Evolutionary conservation across 805 yeast species (phyloP).

Genomic region (Candida insectalens): DNA sequence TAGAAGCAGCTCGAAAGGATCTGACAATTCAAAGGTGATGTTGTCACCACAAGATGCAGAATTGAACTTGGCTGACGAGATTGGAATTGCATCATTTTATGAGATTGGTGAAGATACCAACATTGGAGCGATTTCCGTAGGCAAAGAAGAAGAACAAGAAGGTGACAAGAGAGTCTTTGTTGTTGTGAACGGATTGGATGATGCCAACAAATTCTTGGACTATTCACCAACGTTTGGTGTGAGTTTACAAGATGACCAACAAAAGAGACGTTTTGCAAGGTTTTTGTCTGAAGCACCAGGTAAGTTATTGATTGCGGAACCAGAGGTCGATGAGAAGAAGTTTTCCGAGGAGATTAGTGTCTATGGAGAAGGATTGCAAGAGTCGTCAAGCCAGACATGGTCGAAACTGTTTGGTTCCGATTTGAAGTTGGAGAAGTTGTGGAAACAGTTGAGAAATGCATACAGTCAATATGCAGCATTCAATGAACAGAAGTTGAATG

Average conservation of each 20-base stretch:
- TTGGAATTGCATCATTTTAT: conserved; percentile 30
- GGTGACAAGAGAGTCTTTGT: conserved; percentile 21
- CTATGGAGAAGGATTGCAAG: too few relatives aligned
- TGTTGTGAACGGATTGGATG: conserved; percentile 32
- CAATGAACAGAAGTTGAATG: conserved; percentile 18
- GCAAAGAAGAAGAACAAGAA: conserved; percentile 7
- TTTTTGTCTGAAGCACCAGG: conserved; percentile 19
- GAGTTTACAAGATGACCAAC: conserved; percentile 13
- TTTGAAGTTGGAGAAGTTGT: conserved; percentile 25
- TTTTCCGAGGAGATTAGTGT: conserved; percentile 18
- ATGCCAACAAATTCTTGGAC: conserved; percentile 23
- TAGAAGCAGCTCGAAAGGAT: too few relatives aligned
- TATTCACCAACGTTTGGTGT: conserved; percentile 15
- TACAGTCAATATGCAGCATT: conserved; percentile 1
- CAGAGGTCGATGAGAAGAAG: conserved; percentile 8
- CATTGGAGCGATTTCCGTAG: conserved; percentile 11
- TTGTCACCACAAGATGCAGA: conserved; percentile 30
- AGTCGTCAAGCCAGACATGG: too few relatives aligned
- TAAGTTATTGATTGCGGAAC: conserved; percentile 8
- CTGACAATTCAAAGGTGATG: too few relatives aligned
- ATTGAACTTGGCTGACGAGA: conserved; percentile 35
- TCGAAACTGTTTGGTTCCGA: too few relatives aligned
- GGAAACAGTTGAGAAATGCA: conserved; percentile 25
- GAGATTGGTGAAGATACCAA: conserved; percentile 23
- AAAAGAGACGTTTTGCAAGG: conserved; percentile 8